These are phyloP conservation scores for Chondrostereum purpureum DNA, from an alignment of 1,284 basidiomycete genomes.

Conservation along the genomic window DNA sequence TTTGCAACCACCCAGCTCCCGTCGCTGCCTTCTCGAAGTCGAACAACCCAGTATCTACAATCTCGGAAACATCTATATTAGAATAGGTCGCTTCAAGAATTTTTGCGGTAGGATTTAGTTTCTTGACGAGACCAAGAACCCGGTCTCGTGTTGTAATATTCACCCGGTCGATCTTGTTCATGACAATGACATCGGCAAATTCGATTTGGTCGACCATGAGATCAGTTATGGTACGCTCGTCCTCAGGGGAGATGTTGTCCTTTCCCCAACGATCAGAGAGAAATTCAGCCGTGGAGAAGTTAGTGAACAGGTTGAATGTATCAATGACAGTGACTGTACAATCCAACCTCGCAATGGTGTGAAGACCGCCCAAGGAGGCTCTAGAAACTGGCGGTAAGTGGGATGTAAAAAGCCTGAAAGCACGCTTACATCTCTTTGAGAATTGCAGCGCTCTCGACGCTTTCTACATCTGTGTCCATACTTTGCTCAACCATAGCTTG, in stretches of 20 bases:
- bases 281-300: constrained; percentile 1
- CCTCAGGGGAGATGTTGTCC: not conserved
- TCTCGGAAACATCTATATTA: not conserved
- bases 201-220: constrained; percentile 2
- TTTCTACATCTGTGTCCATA: not conserved
- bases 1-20: constrained; percentile 1
- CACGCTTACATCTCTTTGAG: not conserved
- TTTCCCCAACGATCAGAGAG: not conserved
- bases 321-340: not conserved
- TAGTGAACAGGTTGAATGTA: not conserved
- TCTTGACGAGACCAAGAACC: not conserved
- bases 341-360: not conserved
- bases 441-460: not conserved
- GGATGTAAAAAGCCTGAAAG: not conserved
- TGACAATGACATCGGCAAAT: constrained; percentile 1
- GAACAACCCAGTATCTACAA: not conserved
- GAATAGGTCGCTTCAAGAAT: not conserved
- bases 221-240: constrained; percentile 2
- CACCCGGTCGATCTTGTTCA: constrained; percentile 2
- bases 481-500: not conserved
- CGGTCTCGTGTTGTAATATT: not conserved
- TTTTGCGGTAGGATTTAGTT: not conserved
- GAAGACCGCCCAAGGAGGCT: not conserved
- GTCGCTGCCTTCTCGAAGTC: not conserved
- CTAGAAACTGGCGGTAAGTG: not conserved